These are phyloP conservation scores for Nepenthes mirabilis DNA, from an alignment of 148 eudicot species.

Conservation along the genomic window DNA sequence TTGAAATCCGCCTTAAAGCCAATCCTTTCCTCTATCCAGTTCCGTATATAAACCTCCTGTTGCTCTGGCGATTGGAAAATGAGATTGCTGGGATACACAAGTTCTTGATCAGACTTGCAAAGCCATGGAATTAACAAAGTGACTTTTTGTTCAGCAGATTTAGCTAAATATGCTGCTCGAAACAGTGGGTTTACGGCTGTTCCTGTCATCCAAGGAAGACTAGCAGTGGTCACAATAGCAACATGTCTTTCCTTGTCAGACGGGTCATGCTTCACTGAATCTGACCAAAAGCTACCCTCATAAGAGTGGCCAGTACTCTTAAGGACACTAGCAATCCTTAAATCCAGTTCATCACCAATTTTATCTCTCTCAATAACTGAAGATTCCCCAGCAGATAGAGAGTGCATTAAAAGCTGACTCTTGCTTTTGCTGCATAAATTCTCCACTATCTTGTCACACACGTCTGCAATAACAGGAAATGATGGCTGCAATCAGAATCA, in stretches of 20 bases:
- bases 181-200: conserved; percentile 96
- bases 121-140: conserved; percentile 97
- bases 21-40: conserved; percentile 91
- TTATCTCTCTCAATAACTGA: conserved; percentile 52
- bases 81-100: conserved; percentile 79
- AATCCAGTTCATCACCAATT: conserved; percentile 67
- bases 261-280: conserved; percentile 28
- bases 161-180: conserved; percentile 89
- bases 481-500: not conserved
- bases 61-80: conserved; percentile 85
- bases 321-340: conserved; percentile 85
- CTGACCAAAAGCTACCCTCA: conserved; percentile 84
- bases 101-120: conserved; percentile 83
- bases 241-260: conserved; percentile 68
- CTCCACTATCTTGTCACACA: conserved; percentile 89
- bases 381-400: conserved; percentile 56
- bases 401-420: conserved; percentile 43
- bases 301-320: conserved; percentile 94
- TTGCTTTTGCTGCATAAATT: conserved; percentile 72
- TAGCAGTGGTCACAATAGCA: conserved; percentile 95
- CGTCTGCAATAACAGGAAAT: conserved; percentile 26
- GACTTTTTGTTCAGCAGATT: conserved; percentile 78
- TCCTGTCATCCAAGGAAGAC: conserved; percentile 99
- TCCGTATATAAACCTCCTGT: conserved; percentile 75
- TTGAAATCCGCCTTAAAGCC: conserved; percentile 89